Evolutionary conservation across 2,329 filamentous ascomycete species (phyloP), one percentile per base, ranked within the genome.

Genomic region (Fusarium multiceps): DNA sequence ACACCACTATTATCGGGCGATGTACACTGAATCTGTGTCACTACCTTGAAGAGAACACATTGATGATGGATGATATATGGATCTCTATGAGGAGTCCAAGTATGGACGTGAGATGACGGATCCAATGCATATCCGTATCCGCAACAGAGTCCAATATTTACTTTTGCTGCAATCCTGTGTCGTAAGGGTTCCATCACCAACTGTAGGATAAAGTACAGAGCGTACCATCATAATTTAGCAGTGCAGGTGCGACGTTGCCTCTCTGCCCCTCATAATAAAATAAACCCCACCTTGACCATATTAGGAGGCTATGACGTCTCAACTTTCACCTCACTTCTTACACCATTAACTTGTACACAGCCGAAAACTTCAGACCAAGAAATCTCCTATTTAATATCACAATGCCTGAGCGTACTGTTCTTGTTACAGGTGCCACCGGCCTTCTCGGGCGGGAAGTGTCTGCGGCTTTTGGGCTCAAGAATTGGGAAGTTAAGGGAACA

Each of bases 371-470:
- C 32, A 12, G 16, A 28, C 16, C 18, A 8, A n/a, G 12, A 40
- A 27, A 12, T 21, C 9, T 23, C 27, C 7, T 12, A 42, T n/a
- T 12, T 20, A 13, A 34, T 3, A 7, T 27, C 30, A 12, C n/a
- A 47, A 71, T 71, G 68, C 6, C 64, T 50, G 63, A 71, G 32
- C 73, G 73, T 16, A 90, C 86, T 27, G 93, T 88, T 12, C 84
- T 97, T 27, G 83, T 97, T 58, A 97, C 94, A 9, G 94, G 94
- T 60, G 93, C 93, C 40, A 95, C 92, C 21, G 94, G 94, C 57
- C 86, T 97, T 13, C 86, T 97, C 3, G 94, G 94, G 50, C 88
- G 93, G 45, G 89, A 96, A 78, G 91, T 97, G 13, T 84, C 90
- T 57, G 88, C 86, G 66, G 88, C 87, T 14, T 97, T 97, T 78